These are phyloP conservation scores for Acanthamoeba culbertsoni DNA, from an alignment of 208 protist genomes.

Conservation along the genomic window DNA sequence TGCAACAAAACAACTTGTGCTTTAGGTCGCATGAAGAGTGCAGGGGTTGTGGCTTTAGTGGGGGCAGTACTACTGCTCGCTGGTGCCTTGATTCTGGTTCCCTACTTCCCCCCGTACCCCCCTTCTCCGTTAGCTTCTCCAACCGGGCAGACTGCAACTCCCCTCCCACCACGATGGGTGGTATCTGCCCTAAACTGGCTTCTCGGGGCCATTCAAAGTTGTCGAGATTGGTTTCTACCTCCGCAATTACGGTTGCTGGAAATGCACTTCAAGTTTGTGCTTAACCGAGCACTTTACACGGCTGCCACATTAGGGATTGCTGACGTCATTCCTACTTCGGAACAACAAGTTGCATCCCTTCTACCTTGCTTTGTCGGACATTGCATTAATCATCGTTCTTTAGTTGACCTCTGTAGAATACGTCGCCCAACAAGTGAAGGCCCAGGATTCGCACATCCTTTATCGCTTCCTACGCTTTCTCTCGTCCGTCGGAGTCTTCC, in stretches of 20 bases:
- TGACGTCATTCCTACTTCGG: not conserved
- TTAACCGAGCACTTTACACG: slow-evolving; percentile 30
- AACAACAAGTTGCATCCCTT: not conserved
- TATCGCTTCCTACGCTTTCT: slow-evolving; percentile 25
- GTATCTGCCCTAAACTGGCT: not conserved
- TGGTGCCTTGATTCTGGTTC: no score
- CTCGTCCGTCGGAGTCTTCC: slow-evolving; percentile 39
- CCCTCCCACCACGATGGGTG: slow-evolving; percentile 26
- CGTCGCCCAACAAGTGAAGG: not conserved
- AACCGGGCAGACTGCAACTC: no score
- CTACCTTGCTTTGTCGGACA: not conserved
- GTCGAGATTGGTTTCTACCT: not conserved
- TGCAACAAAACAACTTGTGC: no score
- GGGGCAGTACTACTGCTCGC: no score
- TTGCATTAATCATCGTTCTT: not conserved
- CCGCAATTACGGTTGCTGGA: slow-evolving; percentile 4
- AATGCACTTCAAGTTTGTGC: not conserved
- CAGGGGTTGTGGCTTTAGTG: no score
- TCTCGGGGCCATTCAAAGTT: not conserved
- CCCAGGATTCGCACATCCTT: not conserved
- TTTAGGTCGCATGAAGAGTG: no score
- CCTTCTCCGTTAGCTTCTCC: no score
- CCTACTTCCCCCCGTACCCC: no score
- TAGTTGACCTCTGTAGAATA: not conserved
- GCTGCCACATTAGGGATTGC: not conserved